Percentiles rank a stretch among this genome's conserved stretches.
phyloP scores from a whole-genome alignment of 2,329 filamentous ascomycete species.

The Stachybotrys chlorohalonatus region DNA sequence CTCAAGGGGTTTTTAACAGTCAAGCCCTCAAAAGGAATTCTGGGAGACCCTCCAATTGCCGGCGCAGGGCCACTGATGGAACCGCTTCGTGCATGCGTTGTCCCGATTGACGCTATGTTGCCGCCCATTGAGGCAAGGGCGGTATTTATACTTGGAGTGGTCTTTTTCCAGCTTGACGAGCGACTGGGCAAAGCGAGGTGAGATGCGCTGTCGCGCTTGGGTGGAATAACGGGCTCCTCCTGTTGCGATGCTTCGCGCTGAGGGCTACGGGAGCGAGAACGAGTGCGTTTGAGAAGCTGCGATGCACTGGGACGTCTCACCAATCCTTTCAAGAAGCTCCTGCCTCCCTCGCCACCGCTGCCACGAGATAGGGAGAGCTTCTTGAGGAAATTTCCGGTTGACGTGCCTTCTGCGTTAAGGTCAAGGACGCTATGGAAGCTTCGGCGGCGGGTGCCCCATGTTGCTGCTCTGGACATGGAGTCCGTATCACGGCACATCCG shows the following conservation, averaged over 20 bases:
- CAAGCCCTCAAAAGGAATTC: slow-evolving; percentile 35
- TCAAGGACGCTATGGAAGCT: slow-evolving; percentile 53
- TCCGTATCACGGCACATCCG: slow-evolving; percentile 44
- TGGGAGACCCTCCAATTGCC: slow-evolving; percentile 42
- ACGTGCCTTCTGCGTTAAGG: slow-evolving; percentile 37
- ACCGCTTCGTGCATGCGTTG: slow-evolving; percentile 44
- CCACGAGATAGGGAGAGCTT: slow-evolving; percentile 46
- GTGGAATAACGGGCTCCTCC: slow-evolving; percentile 19
- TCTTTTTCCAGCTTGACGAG: slow-evolving; percentile 43
- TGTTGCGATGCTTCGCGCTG: slow-evolving; percentile 18
- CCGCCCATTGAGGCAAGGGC: slow-evolving; percentile 47
- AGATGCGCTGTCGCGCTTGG: slow-evolving; percentile 33
- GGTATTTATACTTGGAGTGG: slow-evolving; percentile 50
- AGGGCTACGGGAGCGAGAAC: slow-evolving; percentile 20
- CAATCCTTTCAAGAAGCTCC: slow-evolving; percentile 42
- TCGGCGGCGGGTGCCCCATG: slow-evolving; percentile 59
- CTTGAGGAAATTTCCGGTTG: slow-evolving; percentile 50
- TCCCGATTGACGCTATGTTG: slow-evolving; percentile 45
- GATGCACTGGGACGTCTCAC: slow-evolving; percentile 40
- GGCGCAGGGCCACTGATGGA: slow-evolving; percentile 43
- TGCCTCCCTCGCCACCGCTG: slow-evolving; percentile 26
- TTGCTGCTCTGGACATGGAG: slow-evolving; percentile 56
- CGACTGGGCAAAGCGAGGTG: slow-evolving; percentile 41
- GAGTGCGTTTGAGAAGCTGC: slow-evolving; percentile 29
- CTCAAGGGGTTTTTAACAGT: slow-evolving; percentile 40